A percentile compares a stretch with the other conserved stretches of the same genome.
phyloP scores from a whole-genome alignment of 2,329 filamentous ascomycete genomes.

The Trichoderma endophyticum region DNA sequence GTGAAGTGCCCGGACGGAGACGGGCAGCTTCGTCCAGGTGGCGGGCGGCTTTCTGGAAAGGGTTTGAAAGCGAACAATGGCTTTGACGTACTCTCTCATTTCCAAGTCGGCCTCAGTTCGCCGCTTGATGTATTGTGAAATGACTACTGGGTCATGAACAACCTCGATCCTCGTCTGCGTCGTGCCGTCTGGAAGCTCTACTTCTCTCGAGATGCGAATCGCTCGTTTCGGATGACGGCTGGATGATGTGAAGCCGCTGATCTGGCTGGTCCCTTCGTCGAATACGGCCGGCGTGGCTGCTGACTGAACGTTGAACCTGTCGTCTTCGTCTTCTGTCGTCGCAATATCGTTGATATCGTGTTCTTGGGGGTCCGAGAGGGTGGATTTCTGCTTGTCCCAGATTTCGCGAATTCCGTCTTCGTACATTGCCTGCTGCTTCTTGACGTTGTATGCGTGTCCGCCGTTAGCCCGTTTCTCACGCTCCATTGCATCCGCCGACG shows the following conservation, averaged over 20 bases:
- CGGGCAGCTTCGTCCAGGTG: conserved; percentile 22
- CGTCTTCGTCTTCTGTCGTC: conserved; percentile 58
- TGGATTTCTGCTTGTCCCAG: conserved; percentile 83
- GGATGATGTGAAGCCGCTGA: conserved; percentile 63
- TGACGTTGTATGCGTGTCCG: conserved; percentile 96
- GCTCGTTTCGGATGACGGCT: conserved; percentile 67
- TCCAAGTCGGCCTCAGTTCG: conserved; percentile 69
- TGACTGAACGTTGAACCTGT: conserved; percentile 68
- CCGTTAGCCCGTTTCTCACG: conserved; percentile 85
- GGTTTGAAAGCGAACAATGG: conserved; percentile 13
- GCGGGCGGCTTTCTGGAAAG: conserved; percentile 16
- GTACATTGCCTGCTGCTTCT: conserved; percentile 87
- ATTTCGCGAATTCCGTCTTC: conserved; percentile 87
- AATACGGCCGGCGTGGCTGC: conserved; percentile 64
- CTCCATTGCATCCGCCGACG: conserved; percentile 78
- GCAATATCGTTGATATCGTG: conserved; percentile 61
- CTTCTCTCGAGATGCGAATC: conserved; percentile 68
- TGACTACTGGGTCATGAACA: conserved; percentile 79
- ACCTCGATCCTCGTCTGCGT: conserved; percentile 63
- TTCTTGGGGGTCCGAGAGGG: conserved; percentile 68
- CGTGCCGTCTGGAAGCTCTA: conserved; percentile 44
- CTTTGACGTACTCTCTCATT: conserved; percentile 63
- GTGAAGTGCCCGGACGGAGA: conserved; percentile 22
- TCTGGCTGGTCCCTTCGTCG: conserved; percentile 79
- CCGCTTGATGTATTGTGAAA: conserved; percentile 81